Base-by-base conservation (phyloP, 2,329 filamentous ascomycete genomes). In the Rutstroemia sydowiana region DNA sequence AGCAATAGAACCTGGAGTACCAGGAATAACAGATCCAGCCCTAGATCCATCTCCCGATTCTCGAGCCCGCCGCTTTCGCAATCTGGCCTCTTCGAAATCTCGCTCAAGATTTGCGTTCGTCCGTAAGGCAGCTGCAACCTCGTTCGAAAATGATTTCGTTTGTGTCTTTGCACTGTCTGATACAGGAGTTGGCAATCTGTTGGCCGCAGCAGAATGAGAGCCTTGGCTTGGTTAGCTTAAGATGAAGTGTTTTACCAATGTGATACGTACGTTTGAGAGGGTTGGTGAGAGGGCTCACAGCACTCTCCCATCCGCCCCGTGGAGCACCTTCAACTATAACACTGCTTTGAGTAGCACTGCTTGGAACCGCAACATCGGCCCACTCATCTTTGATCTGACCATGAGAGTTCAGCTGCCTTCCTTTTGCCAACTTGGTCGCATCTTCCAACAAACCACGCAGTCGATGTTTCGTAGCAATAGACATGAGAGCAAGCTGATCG, bases 401-500 rank as follows among this genome's bases (percentile, higher is more conserved):
- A 66, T 95, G 86, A 2, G 90, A 88, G 18, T 85, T 87, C 55
- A 78, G 82, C 64, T 88, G 85, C 49, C 92, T 81, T 54, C 81
- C 86, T 54, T 77, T 76, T 3, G 88, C 80, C 42, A 95, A 70
- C 9, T 77, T 76, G 50, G 83, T 79, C 10, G 88, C 83, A 61
- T 95, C 90, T 63, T 91, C 86, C 3, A 96, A 65, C 28, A 96
- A 70, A 11, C 82, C 80, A 48, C 87, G 78, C 34, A 96, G 61
- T 26, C 89, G 79, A 60, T 95, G 86, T 65, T 92, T 88, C 9
- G 88, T 84, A 16, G 88, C 87, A 52, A 96, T 77, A 5, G 89
- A 93, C 53, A 96, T 67, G 14, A 96, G 74, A 23, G 88, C 86
- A 41, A 96, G 71, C 59, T 96, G 87, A 55, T 95, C 90, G 13